These are phyloP conservation scores for Spiraea crenata DNA, from an alignment of 331 rosid genomes.

Conservation along the genomic window DNA sequence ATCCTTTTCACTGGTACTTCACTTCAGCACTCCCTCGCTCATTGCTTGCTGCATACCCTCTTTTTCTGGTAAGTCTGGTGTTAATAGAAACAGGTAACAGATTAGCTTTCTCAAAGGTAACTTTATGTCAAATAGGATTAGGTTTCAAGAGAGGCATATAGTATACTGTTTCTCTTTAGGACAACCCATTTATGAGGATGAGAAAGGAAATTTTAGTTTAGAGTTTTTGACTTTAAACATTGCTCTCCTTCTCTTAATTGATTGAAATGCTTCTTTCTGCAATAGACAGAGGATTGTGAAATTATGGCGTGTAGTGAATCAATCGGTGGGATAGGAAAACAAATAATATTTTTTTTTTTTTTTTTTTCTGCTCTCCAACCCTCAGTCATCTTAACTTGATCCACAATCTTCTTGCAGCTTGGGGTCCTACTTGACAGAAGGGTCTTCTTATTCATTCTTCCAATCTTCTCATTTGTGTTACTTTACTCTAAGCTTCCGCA, in stretches of 20 bases:
- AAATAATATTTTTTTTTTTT: no score
- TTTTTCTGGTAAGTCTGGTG: constrained; percentile 64
- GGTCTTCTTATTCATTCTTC: constrained; percentile 51
- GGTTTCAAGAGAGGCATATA: not conserved
- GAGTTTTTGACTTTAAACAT: no score
- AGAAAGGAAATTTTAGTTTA: constrained; percentile 3
- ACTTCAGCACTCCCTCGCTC: constrained; percentile 91
- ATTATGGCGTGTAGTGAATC: not conserved
- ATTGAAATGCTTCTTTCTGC: not conserved
- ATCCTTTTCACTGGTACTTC: constrained; percentile 88
- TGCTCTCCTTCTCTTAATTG: constrained; percentile 8
- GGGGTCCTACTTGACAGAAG: constrained; percentile 78
- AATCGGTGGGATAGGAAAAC: not conserved
- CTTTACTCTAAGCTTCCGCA: constrained; percentile 96
- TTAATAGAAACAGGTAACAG: not conserved
- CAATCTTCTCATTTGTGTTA: constrained; percentile 70
- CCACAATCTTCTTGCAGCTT: constrained; percentile 57
- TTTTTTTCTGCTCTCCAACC: not conserved
- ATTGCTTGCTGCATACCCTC: constrained; percentile 92
- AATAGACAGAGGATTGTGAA: not conserved
- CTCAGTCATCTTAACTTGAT: constrained; percentile 23
- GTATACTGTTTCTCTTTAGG: not conserved
- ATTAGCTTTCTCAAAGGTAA: not conserved
- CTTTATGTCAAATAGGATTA: not conserved
- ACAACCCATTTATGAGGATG: not conserved